phyloP scores from a whole-genome alignment of 768 basidiomycete species.

The Russula vinacea region DNA sequence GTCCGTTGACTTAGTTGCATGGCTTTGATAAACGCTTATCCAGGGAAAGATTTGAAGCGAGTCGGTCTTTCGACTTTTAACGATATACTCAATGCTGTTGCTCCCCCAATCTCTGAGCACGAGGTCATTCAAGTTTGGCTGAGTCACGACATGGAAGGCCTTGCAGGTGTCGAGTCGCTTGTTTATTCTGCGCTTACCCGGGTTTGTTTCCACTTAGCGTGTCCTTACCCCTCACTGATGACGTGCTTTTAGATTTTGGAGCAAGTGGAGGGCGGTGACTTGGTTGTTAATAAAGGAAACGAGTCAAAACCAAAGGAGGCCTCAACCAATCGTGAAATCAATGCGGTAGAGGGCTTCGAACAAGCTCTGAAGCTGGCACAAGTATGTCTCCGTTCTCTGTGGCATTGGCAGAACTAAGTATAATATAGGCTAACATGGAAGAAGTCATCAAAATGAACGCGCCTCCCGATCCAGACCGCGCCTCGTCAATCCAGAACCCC shows the following conservation, averaged over 20 bases:
- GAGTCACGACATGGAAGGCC: slow-evolving; percentile 94
- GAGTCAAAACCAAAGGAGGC: slow-evolving; percentile 67
- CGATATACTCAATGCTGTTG: slow-evolving; percentile 93
- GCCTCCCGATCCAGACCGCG: slow-evolving; percentile 35
- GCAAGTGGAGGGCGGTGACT: slow-evolving; percentile 89
- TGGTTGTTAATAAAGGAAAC: slow-evolving; percentile 80
- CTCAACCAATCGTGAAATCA: slow-evolving; percentile 61
- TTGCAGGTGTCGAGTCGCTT: slow-evolving; percentile 92
- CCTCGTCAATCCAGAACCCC: slow-evolving; percentile 47
- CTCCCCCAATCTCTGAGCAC: slow-evolving; percentile 96
- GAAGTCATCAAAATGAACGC: slow-evolving; percentile 68
- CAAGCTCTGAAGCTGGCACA: slow-evolving; percentile 82
- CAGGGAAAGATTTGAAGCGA: slow-evolving; percentile 87
- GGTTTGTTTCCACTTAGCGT: slow-evolving; percentile 44
- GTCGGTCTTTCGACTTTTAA: slow-evolving; percentile 85
- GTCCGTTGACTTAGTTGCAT: slow-evolving; percentile 30
- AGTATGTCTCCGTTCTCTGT: slow-evolving; percentile 42
- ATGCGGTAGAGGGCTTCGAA: slow-evolving; percentile 80
- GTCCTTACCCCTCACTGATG: neutral
- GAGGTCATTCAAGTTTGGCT: slow-evolving; percentile 97
- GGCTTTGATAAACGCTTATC: slow-evolving; percentile 24
- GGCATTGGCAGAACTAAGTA: neutral
- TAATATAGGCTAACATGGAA: slow-evolving; percentile 66
- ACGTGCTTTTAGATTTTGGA: slow-evolving; percentile 66
- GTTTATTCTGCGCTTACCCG: slow-evolving; percentile 83